Conservation (phyloP, 2,329 filamentous ascomycete species). For the Nemania abortiva region DNA sequence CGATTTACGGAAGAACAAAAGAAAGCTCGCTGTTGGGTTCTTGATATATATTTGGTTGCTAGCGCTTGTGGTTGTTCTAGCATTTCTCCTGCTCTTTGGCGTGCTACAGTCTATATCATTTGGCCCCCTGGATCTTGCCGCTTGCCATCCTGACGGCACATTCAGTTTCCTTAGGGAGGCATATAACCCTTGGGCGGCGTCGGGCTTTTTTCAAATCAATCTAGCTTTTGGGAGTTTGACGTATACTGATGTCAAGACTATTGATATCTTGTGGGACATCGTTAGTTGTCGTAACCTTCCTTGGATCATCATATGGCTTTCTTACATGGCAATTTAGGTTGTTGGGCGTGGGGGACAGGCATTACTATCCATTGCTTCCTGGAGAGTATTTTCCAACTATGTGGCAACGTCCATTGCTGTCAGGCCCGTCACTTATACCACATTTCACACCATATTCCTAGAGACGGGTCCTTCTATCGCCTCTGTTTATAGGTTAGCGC, state of each 20-base stretch:
- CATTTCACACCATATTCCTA: slow-evolving; percentile 46
- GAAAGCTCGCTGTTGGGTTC: not conserved
- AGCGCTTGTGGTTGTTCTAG: no score
- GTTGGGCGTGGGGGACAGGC: slow-evolving; percentile 49
- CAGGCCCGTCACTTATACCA: slow-evolving; percentile 45
- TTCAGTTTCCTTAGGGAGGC: no score
- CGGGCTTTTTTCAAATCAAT: slow-evolving; percentile 19
- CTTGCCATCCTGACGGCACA: no score
- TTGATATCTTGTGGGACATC: slow-evolving; percentile 15
- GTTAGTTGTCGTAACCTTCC: slow-evolving; percentile 3
- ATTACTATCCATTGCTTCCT: slow-evolving; percentile 45
- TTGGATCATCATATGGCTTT: no score
- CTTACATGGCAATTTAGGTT: slow-evolving; percentile 35
- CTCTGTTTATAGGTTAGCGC: slow-evolving; percentile 37
- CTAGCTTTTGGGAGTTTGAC: slow-evolving; percentile 13
- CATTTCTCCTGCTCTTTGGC: no score
- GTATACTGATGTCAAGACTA: slow-evolving; percentile 19
- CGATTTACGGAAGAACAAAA: no score
- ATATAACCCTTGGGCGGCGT: slow-evolving; percentile 1
- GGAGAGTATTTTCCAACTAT: slow-evolving; percentile 47
- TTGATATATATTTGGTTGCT: not conserved
- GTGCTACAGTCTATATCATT: no score
- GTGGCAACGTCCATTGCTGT: slow-evolving; percentile 44
- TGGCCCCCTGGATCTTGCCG: no score
- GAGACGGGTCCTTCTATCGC: slow-evolving; percentile 40